A percentile compares a stretch with the other conserved stretches of the same genome.
These are phyloP conservation scores for Xerocomus nothofagi DNA, from an alignment of 1,284 basidiomycete genomes.

Conservation along the genomic window DNA sequence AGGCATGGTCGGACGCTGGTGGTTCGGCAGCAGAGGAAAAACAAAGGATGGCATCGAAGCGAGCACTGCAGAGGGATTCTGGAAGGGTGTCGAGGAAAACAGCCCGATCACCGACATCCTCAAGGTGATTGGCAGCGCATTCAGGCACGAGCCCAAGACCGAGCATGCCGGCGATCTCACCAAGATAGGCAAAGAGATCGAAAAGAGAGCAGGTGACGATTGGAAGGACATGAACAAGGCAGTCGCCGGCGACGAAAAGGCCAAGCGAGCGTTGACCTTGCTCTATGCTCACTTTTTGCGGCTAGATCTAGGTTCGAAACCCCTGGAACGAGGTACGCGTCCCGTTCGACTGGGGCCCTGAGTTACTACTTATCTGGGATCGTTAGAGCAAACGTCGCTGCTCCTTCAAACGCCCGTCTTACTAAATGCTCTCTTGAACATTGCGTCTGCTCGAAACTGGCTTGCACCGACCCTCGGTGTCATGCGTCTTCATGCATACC, in stretches of 20 bases:
- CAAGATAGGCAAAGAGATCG: conserved; percentile 59
- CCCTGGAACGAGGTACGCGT: conserved; percentile 62
- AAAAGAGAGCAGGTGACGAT: conserved; percentile 47
- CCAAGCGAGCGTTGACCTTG: conserved; percentile 59
- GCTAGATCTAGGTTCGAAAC: conserved; percentile 56
- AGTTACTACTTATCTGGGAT: conserved; percentile 7
- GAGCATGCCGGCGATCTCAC: conserved; percentile 47
- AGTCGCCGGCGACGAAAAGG: conserved; percentile 43
- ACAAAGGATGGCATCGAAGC: conserved; percentile 94
- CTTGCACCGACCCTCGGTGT: conserved; percentile 77
- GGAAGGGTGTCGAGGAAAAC: conserved; percentile 84
- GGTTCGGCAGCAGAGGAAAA: conserved; percentile 90
- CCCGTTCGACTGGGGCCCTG: background rate
- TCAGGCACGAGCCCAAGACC: conserved; percentile 57
- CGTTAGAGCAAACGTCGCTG: conserved; percentile 64
- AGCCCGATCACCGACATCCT: conserved; percentile 77
- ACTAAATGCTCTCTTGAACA: conserved; percentile 81
- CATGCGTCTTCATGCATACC: conserved; percentile 82
- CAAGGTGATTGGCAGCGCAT: conserved; percentile 71
- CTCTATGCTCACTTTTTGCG: conserved; percentile 89
- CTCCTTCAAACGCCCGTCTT: conserved; percentile 74
- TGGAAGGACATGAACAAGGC: conserved; percentile 51
- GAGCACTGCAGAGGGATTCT: conserved; percentile 85
- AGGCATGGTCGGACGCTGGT: conserved; percentile 82
- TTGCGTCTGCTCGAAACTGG: conserved; percentile 89